Percentiles rank a stretch among this genome's conserved stretches.
These are phyloP conservation scores for Verticillium alfalfae DNA, from an alignment of 2,329 filamentous ascomycete species.

Conservation along the genomic window DNA sequence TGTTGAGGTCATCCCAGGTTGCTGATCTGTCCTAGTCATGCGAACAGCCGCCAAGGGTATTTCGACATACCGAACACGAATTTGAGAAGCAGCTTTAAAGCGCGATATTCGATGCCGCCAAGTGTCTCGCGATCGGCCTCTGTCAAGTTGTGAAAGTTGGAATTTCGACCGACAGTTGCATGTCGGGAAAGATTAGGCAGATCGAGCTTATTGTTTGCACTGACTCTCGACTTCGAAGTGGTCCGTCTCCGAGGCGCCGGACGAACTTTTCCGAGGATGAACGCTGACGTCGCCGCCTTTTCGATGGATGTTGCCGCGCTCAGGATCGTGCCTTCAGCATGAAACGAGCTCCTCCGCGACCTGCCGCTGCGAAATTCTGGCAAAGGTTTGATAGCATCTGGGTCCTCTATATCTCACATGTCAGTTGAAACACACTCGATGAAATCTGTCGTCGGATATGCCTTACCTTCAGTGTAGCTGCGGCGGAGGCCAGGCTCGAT, in stretches of 20 bases:
- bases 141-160: constrained; percentile 36
- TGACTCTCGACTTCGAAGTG: neutral
- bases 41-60: too few relatives aligned
- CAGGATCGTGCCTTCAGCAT: constrained; percentile 5
- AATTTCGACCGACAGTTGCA: constrained; percentile 39
- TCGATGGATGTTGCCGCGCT: constrained; percentile 9
- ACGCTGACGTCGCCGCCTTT: constrained; percentile 5
- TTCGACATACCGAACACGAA: constrained; percentile 29
- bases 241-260: neutral
- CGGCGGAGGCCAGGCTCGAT: neutral
- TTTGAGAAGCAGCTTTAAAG: constrained; percentile 41
- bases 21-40: too few relatives aligned
- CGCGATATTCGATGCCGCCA: constrained; percentile 47
- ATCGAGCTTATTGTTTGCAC: neutral
- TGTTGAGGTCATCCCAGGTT: neutral
- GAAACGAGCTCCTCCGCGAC: constrained; percentile 1
- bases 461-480: neutral
- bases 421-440: neutral
- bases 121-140: constrained; percentile 34
- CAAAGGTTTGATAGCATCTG: neutral
- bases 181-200: constrained; percentile 34
- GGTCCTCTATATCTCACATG: neutral
- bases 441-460: neutral
- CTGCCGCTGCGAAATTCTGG: neutral
- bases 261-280: neutral